Evolutionary conservation across 2,329 filamentous ascomycete species (phyloP).

Genomic region (Aureobasidium lini): DNA sequence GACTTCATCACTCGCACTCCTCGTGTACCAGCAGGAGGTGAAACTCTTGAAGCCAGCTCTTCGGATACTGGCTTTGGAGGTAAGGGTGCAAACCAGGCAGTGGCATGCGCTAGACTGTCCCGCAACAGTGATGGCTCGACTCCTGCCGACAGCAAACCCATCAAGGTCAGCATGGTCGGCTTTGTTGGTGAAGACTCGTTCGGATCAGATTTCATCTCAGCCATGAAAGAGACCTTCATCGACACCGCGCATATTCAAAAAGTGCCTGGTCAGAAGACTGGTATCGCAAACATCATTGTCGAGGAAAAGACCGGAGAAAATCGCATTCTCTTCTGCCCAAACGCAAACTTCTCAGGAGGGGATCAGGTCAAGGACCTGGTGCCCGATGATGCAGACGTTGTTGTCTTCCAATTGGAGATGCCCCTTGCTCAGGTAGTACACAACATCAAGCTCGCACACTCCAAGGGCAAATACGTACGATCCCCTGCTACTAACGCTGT

Average conservation of each 20-base stretch:
- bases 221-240: constrained; percentile 38
- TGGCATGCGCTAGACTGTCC: constrained; percentile 71
- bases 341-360: constrained; percentile 36
- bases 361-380: constrained; percentile 30
- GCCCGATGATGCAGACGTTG: constrained; percentile 33
- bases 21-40: constrained; percentile 74
- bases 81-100: constrained; percentile 93
- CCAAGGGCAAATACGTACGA: constrained; percentile 24
- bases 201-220: constrained; percentile 32
- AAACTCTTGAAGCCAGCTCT: constrained; percentile 73
- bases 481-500: not conserved
- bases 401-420: constrained; percentile 42
- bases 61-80: constrained; percentile 80
- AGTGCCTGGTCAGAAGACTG: constrained; percentile 38
- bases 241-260: constrained; percentile 33
- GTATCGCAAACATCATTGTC: constrained; percentile 43
- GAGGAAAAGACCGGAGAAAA: constrained; percentile 43
- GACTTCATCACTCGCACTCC: constrained; percentile 85
- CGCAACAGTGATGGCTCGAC: constrained; percentile 23
- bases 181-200: constrained; percentile 42
- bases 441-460: constrained; percentile 24
- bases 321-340: constrained; percentile 40
- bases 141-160: constrained; percentile 21
- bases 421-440: constrained; percentile 34
- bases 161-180: constrained; percentile 43